These are phyloP conservation scores for Suillus brevipes DNA, from an alignment of 768 basidiomycete genomes.

Conservation along the genomic window DNA sequence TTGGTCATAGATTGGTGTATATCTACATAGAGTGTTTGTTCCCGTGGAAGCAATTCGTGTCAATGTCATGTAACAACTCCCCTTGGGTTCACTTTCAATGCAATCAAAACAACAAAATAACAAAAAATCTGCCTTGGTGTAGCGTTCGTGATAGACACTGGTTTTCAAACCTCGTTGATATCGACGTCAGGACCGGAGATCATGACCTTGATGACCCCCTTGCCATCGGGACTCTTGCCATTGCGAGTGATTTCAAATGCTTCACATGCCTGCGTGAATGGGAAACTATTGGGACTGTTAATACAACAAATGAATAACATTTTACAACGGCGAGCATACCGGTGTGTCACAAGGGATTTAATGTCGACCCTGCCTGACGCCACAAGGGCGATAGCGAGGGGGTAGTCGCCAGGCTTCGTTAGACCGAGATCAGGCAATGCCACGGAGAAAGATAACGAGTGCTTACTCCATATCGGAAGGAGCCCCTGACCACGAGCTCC, in stretches of 20 bases:
- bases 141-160: not conserved
- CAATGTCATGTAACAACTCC: not conserved
- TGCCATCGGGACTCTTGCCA: conserved; percentile 86
- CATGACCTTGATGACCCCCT: conserved; percentile 84
- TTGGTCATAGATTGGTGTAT: not conserved
- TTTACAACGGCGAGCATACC: conserved; percentile 40
- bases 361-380: conserved; percentile 81
- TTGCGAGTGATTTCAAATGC: conserved; percentile 82
- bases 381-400: conserved; percentile 80
- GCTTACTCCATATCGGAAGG: conserved; percentile 83
- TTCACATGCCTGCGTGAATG: conserved; percentile 71
- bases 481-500: conserved; percentile 81
- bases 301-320: conserved; percentile 5
- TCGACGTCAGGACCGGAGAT: conserved; percentile 77
- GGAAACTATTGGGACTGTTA: conserved; percentile 46
- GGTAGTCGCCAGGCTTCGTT: conserved; percentile 77
- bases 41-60: not conserved
- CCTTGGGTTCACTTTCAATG: not conserved
- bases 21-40: not conserved
- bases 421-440: conserved; percentile 4
- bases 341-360: conserved; percentile 86
- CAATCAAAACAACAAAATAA: not conserved
- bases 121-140: not conserved
- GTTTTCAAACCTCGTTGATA: conserved; percentile 38
- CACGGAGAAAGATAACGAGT: not conserved